Evolutionary conservation across 768 basidiomycete species (phyloP), one percentile per base, ranked within the genome.

Genomic region (Termitomyces sp.): DNA sequence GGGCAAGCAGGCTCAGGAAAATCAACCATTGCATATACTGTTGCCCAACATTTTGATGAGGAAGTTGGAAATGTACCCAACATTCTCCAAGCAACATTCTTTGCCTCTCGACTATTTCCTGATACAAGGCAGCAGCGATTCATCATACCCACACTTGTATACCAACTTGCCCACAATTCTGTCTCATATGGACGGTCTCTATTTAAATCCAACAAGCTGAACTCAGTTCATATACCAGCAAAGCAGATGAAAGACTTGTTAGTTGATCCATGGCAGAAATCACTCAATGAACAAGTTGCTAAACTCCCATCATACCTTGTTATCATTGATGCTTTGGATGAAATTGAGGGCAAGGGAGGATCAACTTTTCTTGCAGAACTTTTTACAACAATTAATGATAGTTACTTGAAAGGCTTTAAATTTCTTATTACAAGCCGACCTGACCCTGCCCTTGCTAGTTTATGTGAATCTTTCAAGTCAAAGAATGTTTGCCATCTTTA

Each of bases 1-100:
- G 53, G 53, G 7, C 45, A 29, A 15, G 53, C 53, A 41, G 53
- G 53, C 11, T 48, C 38, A 7, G 53, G 64, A 46, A 68, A 68
- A 48, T 63, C 53, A 23, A 68, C 64, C 35, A 64, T 70, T 45
- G 65, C 69, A 5, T 66, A 61, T 45, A 64, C 66, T 1, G 60
- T 66, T 15, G 60, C 66, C 15, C 39, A 54, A 11, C 35, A 45
- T 0, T 66, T 66, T 42, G 62, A 64, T 20, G 32, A 38, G 4
- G n/a, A n/a, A n/a, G 33, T n/a, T 22, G 42, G 40, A 16, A 29
- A 46, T 15, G 33, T 48, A 44, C 41, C 50, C n/a, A 47, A 53
- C 13, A 54, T 55, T 45, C 46, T 62, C 16, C 44, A 68, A 36
- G 64, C 23, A 66, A 62, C 55, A 68, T 69, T 56, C 60, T 68